phyloP scores from a whole-genome alignment of 179 eudicot species.

The Pouteria campechiana region DNA sequence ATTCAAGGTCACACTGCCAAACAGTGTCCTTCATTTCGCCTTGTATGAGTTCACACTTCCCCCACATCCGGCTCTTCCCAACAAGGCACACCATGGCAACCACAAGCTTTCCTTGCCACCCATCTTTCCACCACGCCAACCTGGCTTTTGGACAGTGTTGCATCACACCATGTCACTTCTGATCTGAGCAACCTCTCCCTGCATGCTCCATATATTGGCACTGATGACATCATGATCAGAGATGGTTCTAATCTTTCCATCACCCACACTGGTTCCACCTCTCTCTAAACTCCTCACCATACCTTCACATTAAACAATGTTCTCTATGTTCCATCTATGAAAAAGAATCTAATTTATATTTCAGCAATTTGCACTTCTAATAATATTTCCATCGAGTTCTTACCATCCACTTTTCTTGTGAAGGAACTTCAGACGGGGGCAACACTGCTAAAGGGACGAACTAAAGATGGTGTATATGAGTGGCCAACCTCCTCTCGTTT shows the following conservation, averaged over 20 bases:
- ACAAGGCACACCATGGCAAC: constrained; percentile 3
- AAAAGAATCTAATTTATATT: constrained; percentile 4
- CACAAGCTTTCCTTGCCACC: neutral
- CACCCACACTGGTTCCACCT: neutral
- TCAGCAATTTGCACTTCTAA: neutral
- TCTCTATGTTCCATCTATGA: neutral
- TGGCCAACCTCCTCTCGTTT: neutral
- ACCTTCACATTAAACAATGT: neutral
- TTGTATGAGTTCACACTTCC: neutral
- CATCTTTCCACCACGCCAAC: neutral
- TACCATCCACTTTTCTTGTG: constrained; percentile 4
- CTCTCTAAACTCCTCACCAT: neutral
- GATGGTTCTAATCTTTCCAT: neutral
- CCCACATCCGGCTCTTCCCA: too few relatives aligned
- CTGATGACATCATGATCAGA: neutral
- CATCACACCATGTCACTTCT: too few relatives aligned
- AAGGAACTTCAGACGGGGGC: constrained; percentile 12
- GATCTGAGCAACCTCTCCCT: too few relatives aligned
- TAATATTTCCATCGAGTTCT: constrained; percentile 4
- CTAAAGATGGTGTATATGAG: neutral
- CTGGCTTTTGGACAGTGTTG: too few relatives aligned
- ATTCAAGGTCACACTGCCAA: neutral
- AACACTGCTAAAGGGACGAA: neutral
- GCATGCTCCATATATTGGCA: too few relatives aligned
- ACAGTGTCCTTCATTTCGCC: neutral